Base-by-base conservation (phyloP, 305 asterid species). In the Andrographis paniculata region DNA sequence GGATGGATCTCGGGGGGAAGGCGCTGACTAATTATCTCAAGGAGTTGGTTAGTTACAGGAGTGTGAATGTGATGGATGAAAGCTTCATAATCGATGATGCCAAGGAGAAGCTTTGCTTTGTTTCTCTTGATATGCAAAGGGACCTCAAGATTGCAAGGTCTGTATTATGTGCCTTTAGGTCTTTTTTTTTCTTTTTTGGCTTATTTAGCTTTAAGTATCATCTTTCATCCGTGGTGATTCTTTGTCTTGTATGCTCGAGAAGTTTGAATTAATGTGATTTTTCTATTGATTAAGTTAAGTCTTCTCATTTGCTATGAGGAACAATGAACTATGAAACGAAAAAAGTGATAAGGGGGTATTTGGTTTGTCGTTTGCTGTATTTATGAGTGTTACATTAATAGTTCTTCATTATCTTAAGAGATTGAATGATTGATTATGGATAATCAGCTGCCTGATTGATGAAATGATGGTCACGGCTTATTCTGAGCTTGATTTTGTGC, bases 11-110 rank as follows among this genome's bases (percentile, higher is more conserved):
- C 37, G 98, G 95, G 20, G 98, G 96, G 35, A 86, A 86, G 62
- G 96, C 95, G 5, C 53, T 86, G 69, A 91, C 89, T 15, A 89
- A 89, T 69, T 89, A 82, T 53, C 63, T 89, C 50, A 89, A 89
- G 73, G 97, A 84, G 72, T 53, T 91, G 63, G 95, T 91, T 20
- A 91, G 96, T 64, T 91, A 86, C 42, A 70, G 94, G 62, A 85
- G 92, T 66, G 92, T 91, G 42, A 91, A 91, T 73, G 84, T 91
- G 52, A 91, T 86, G 98, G 98, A 91, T 51, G 95, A 91, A 67
- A 86, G 82, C 62, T 86, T 86, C 53, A 65, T 80, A 41, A 82
- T 89, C 67, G 98, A 89, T 59, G 84, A 89, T 76, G 97, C 85
- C 6, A 89, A 89, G 71, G 97, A 89, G 72, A 79, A 82, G 69